Evolutionary conservation across 1,139 yeast genomes (phyloP).

Genomic region (Sugiyamaella xylanicola): DNA sequence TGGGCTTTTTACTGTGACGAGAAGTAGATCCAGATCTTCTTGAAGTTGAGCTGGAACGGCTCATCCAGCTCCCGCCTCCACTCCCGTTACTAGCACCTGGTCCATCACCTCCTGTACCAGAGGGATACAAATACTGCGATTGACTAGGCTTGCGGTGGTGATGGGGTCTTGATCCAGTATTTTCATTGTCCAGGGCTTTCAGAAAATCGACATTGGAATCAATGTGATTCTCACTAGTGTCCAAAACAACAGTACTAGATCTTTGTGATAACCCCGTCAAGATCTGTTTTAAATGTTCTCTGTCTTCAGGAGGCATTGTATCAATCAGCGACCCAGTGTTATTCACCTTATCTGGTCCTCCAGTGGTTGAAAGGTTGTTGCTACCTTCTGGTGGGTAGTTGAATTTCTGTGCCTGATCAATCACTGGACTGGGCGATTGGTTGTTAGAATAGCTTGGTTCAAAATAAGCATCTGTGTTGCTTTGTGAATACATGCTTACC

Average conservation of each 20-base stretch:
- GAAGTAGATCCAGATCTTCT: constrained; percentile 17
- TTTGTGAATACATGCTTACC: constrained; percentile 23
- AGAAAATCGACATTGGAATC: constrained; percentile 62
- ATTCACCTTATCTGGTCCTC: background rate
- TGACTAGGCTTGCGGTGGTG: constrained; percentile 21
- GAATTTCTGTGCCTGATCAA: background rate
- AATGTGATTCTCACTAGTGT: constrained; percentile 41
- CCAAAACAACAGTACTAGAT: constrained; percentile 41
- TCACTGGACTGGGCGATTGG: background rate
- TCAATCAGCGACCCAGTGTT: constrained; percentile 22
- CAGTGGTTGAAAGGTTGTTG: background rate
- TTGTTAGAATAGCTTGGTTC: background rate
- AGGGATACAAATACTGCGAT: constrained; percentile 15
- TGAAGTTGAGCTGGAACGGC: constrained; percentile 27
- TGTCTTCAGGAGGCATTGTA: constrained; percentile 32
- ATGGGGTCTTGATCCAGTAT: constrained; percentile 27
- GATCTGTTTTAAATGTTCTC: constrained; percentile 39
- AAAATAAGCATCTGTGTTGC: constrained; percentile 13
- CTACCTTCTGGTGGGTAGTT: background rate
- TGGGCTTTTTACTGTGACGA: constrained; percentile 33
- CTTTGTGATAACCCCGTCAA: constrained; percentile 44
- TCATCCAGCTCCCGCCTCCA: constrained; percentile 14
- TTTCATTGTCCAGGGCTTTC: constrained; percentile 50
- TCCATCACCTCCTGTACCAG: constrained; percentile 22
- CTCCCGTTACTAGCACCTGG: background rate